A percentile compares a stretch with the other conserved stretches of the same genome.
Conservation (phyloP, 1,284 basidiomycete genomes). For the Rhodofomes roseus region DNA sequence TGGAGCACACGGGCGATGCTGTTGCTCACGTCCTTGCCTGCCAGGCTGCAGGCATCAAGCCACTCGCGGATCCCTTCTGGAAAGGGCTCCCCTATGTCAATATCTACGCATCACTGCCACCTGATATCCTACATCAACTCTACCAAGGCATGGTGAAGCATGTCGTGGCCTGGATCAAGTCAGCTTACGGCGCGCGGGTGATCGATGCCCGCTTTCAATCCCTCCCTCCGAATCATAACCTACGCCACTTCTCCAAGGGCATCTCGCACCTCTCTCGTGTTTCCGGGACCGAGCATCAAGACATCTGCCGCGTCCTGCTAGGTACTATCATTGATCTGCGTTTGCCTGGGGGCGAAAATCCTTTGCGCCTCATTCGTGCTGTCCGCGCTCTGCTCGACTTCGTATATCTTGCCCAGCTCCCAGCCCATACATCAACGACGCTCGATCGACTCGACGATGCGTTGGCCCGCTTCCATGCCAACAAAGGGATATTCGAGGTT, state of each 20-base stretch:
- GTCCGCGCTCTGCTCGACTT: slow-evolving; percentile 23
- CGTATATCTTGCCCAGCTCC: slow-evolving; percentile 24
- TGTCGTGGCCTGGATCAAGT: slow-evolving; percentile 26
- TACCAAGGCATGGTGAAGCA: slow-evolving; percentile 30
- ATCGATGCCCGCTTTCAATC: slow-evolving; percentile 31
- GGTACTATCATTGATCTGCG: slow-evolving; percentile 15
- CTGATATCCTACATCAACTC: slow-evolving; percentile 22
- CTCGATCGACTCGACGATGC: too few species aligned
- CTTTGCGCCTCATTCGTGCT: slow-evolving; percentile 12
- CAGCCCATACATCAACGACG: too few species aligned
- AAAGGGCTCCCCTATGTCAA: slow-evolving; percentile 28
- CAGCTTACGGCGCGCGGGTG: slow-evolving; percentile 22
- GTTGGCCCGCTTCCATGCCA: too few species aligned
- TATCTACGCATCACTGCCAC: slow-evolving; percentile 32
- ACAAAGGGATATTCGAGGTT: too few species aligned
- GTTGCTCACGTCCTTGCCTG: background rate
- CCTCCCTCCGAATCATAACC: slow-evolving; percentile 32
- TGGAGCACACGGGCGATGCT: background rate
- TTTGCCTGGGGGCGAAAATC: slow-evolving; percentile 4
- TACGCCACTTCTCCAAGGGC: slow-evolving; percentile 36
- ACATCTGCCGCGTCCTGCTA: slow-evolving; percentile 18
- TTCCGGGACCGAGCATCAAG: slow-evolving; percentile 19
- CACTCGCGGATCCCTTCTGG: slow-evolving; percentile 33
- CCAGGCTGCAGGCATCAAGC: slow-evolving; percentile 1
- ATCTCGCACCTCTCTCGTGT: slow-evolving; percentile 23